These are phyloP conservation scores for Knoxdaviesia proteae DNA, from an alignment of 2,329 filamentous ascomycete genomes.

Conservation along the genomic window DNA sequence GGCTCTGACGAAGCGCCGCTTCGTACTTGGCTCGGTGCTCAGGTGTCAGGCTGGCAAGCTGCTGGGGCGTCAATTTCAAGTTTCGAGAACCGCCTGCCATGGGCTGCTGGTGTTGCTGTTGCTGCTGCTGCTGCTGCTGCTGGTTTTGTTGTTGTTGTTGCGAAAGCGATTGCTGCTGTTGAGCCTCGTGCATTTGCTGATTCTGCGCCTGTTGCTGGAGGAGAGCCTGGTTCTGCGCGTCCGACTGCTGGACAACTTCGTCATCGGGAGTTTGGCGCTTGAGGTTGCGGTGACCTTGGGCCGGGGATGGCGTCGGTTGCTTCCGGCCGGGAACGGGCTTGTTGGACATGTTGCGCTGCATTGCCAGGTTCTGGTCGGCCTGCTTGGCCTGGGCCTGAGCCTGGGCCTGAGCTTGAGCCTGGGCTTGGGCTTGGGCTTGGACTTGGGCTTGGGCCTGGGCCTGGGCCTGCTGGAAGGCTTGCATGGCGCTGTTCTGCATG, in stretches of 20 bases:
- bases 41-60: constrained; percentile 19
- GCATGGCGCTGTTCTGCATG: constrained; percentile 13
- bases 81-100: too few species aligned
- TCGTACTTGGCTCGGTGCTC: constrained; percentile 26
- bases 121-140: constrained; percentile 1
- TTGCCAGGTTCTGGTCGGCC: neutral
- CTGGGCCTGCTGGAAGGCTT: constrained; percentile 14
- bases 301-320: constrained; percentile 10
- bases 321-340: too few species aligned
- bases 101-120: too few species aligned
- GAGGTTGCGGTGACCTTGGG: constrained; percentile 20
- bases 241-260: constrained; percentile 7
- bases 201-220: neutral
- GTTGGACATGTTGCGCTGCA: too few species aligned
- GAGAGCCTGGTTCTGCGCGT: constrained; percentile 5
- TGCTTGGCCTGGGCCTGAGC: constrained; percentile 12
- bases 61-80: constrained; percentile 7
- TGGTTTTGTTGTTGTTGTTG: constrained; percentile 10
- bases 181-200: constrained; percentile 8
- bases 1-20: constrained; percentile 10
- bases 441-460: constrained; percentile 14
- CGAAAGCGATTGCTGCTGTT: constrained; percentile 10
- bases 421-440: constrained; percentile 13
- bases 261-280: constrained; percentile 31
- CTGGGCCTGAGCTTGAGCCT: constrained; percentile 8